Evolutionary conservation across 495 filamentous ascomycete species (phyloP).

Genomic region (Parmelia sp.): DNA sequence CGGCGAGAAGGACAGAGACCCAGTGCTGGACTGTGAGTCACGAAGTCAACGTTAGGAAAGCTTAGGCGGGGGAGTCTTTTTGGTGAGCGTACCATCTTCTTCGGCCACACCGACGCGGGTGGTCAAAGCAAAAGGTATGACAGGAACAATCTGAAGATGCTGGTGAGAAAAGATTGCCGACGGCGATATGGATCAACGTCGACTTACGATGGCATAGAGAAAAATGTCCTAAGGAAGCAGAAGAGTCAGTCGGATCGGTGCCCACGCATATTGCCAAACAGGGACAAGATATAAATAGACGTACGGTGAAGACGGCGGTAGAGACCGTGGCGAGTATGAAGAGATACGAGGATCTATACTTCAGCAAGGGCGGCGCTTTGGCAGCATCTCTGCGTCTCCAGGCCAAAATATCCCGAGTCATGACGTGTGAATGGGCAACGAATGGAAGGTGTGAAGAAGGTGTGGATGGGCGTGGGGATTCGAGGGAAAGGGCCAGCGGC

Average conservation of each 20-base stretch:
- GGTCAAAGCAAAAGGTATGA: constrained; percentile 73
- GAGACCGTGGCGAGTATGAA: constrained; percentile 48
- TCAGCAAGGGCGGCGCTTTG: constrained; percentile 18
- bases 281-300: constrained; percentile 22
- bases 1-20: constrained; percentile 71
- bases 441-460: too few relatives aligned
- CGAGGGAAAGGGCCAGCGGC: too few relatives aligned
- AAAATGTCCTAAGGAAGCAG: constrained; percentile 57
- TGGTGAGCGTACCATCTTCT: constrained; percentile 25
- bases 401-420: constrained; percentile 19
- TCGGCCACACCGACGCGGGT: constrained; percentile 51
- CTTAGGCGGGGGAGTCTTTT: too few relatives aligned
- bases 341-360: constrained; percentile 36
- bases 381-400: constrained; percentile 18
- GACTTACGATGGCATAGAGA: constrained; percentile 60
- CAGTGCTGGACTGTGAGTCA: constrained; percentile 53
- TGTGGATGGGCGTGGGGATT: too few relatives aligned
- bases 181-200: background rate
- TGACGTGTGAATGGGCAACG: too few relatives aligned
- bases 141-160: constrained; percentile 58
- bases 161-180: constrained; percentile 8
- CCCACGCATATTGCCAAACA: background rate
- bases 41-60: constrained; percentile 27
- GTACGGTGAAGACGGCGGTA: constrained; percentile 46
- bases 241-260: constrained; percentile 14